Base-by-base conservation (phyloP, 2,329 filamentous ascomycete genomes). In the Cryphonectria naterciae region DNA sequence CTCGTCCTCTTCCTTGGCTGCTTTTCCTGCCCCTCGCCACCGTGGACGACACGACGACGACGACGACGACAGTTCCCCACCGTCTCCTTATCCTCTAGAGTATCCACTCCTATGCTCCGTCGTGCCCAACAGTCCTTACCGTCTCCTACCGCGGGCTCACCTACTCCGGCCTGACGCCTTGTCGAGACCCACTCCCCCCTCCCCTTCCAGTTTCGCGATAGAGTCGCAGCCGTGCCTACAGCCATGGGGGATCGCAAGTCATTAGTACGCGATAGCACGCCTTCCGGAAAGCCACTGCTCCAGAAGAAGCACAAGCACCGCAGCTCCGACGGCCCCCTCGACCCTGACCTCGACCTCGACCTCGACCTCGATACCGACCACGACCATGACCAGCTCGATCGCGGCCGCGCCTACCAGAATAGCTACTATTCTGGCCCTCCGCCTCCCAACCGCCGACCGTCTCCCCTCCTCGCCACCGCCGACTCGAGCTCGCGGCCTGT, bases 311-410 rank as follows among this genome's bases (percentile, higher is more conserved):
- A 72, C 66, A 72, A 71, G 32, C 68, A 71, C 4, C 62, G 71
- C 67, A 63, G 70, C 58, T 72, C 71, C 28, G 28, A 52, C 17
- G 43, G 49, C 70, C 58, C 60, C 43, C 63, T 56, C 54, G 65
- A 68, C 66, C 72, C 70, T 52, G 74, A 75, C 49, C 46, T n/a
- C 22, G 60, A 74, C 56, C 76, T 77, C 71, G 25, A 65, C n/a
- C 35, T 19, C 41, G 70, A 77, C 62, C 62, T 63, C 43, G 65
- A 66, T 56, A 65, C 66, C 65, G 73, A 72, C 52, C 71, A 74
- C 46, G 65, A 75, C 62, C 76, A 76, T 70, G 64, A 63, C 8
- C 46, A 43, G n/a, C 37, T 61, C 41, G 66, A 65, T 37, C 71
- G 71, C 25, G 71, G 71, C 22, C 71, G 71, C 43, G 64, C 71